A percentile compares a stretch with the other conserved stretches of the same genome.
Conservation (phyloP, 129 eudicot genomes). For the Heracleum sosnowskyi region DNA sequence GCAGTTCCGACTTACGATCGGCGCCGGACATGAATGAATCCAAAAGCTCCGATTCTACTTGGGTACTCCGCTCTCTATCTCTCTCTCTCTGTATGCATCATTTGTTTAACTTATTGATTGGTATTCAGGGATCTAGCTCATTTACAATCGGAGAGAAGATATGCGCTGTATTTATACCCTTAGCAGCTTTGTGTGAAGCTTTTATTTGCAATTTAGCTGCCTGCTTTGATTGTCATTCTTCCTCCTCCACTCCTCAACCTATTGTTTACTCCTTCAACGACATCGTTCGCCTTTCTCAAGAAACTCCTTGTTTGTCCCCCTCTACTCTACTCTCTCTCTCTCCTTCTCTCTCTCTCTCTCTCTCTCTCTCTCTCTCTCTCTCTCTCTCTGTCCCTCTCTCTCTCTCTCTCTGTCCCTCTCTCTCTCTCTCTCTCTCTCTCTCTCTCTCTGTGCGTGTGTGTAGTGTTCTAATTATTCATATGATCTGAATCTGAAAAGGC, state of each 20-base stretch:
- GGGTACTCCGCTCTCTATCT: background rate
- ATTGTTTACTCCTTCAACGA: constrained; percentile 7
- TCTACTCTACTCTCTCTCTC: background rate
- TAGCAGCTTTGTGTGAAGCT: background rate
- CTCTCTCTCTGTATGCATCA: background rate
- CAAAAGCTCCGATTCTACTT: background rate
- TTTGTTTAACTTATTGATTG: background rate
- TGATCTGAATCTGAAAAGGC: background rate
- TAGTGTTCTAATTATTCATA: constrained; percentile 1
- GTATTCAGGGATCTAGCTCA: constrained; percentile 8
- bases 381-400: background rate
- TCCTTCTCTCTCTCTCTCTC: background rate
- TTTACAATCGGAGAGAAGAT: constrained; percentile 4
- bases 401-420: background rate
- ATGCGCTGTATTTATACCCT: background rate
- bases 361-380: background rate
- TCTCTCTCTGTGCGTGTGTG: background rate
- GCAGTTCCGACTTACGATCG: background rate
- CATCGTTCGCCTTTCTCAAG: constrained; percentile 29
- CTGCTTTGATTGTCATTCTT: background rate
- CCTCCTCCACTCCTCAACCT: background rate
- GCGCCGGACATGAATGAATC: background rate
- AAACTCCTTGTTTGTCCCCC: constrained; percentile 36
- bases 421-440: background rate
- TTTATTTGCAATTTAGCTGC: constrained; percentile 1